A percentile compares a stretch with the other conserved stretches of the same genome.
These are phyloP conservation scores for Rhizomucor pusillus DNA, from an alignment of 371 early-diverging fungal species.

Conservation along the genomic window DNA sequence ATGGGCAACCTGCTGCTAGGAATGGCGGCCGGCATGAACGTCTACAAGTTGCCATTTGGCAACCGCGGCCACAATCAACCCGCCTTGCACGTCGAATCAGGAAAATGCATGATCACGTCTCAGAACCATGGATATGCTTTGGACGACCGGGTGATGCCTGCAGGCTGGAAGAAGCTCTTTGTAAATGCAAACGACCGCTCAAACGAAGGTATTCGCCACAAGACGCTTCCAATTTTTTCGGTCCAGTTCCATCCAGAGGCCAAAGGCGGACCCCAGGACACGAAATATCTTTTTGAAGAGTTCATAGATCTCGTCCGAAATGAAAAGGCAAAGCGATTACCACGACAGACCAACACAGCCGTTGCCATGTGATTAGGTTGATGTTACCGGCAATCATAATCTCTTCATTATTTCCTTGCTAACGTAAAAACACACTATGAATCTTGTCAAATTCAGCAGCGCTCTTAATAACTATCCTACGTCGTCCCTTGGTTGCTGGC, in stretches of 20 bases:
- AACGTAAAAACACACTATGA: constrained; percentile 25
- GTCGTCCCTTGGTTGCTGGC: constrained; percentile 1
- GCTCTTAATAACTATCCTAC: constrained; percentile 25
- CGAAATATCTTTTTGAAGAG: constrained; percentile 82
- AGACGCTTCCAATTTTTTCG: constrained; percentile 66
- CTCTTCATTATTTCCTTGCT: neutral
- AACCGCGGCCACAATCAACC: constrained; percentile 98
- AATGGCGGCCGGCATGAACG: constrained; percentile 81
- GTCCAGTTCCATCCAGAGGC: constrained; percentile 98
- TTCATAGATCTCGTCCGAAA: constrained; percentile 36
- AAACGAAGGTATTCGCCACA: constrained; percentile 91
- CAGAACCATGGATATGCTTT: constrained; percentile 97
- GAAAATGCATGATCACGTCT: constrained; percentile 86
- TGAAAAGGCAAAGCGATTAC: constrained; percentile 7
- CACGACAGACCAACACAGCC: no score
- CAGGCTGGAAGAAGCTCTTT: constrained; percentile 81
- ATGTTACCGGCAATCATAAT: no score
- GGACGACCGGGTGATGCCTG: constrained; percentile 63
- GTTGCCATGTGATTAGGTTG: no score
- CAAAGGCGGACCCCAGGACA: constrained; percentile 93
- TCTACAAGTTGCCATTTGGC: constrained; percentile 91
- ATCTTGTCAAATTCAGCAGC: constrained; percentile 32
- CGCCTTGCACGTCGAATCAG: constrained; percentile 69
- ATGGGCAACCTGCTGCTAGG: constrained; percentile 94
- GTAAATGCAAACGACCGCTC: constrained; percentile 94